Evolutionary conservation across 2,329 filamentous ascomycete genomes (phyloP), one percentile per base, ranked within the genome.

Genomic region (Clonostachys rosea): DNA sequence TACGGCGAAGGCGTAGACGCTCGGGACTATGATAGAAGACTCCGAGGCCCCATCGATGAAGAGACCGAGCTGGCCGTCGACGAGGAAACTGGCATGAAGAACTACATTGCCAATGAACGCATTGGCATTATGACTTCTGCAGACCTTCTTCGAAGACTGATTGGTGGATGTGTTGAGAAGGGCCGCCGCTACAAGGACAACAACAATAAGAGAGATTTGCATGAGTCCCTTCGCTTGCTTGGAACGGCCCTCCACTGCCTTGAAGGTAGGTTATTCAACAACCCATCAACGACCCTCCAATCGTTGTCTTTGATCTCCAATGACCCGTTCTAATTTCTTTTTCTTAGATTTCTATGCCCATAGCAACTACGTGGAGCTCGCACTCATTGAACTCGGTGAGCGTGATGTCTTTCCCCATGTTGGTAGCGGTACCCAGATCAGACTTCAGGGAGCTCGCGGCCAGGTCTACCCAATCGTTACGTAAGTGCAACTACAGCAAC

Each of bases 1-100:
- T 96, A 96, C 60, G 91, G 89, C 56, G 90, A 95, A 63, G 95
- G 95, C 55, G 63, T 84, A 49, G 91, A 96, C 69, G 91, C 91
- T 43, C 82, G 87, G 39, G 76, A 87, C 54, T 96, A 94, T 62
- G 87, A 96, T 61, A 74, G 66, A 46, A 84, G 89, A 54, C 84
- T 96, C 45, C 86, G 92, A 61, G 90, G 84, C 1, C 89, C 89
- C 1, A 75, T 97, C 42, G 80, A 96, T 54, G 90, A 95, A 70
- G 61, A 75, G 24, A 77, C 81, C 44, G 92, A 96, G 70, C 77
- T 96, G 35, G 81, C 79, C 42, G 79, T 97, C 57, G 89, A 97
- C 57, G 77, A 80, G 3, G 71, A 81, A 46, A 86, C 84, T 6
- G 87, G 87, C 56, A 75, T 95, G 69, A 97, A 97, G 73, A 94